Evolutionary conservation across 495 filamentous ascomycete genomes (phyloP).

Genomic region (Pseudoneurospora amorphoporcata): DNA sequence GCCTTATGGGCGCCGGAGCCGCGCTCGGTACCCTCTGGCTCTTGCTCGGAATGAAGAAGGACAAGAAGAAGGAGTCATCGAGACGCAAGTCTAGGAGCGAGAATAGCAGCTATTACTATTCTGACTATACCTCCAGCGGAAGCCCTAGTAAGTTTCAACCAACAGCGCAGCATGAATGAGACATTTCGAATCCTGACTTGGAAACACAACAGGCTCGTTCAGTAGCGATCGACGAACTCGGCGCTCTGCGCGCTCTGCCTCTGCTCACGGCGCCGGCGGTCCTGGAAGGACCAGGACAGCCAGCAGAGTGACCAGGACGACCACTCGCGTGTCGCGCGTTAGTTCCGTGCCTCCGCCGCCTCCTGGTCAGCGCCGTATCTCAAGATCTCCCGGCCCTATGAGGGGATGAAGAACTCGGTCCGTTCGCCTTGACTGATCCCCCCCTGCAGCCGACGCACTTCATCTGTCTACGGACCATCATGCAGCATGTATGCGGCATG

Average conservation of each 20-base stretch:
- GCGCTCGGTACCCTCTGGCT: constrained; percentile 57
- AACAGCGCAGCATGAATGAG: constrained; percentile 17
- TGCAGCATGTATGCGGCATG: background rate
- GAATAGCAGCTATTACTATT: constrained; percentile 39
- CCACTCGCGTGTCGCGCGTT: constrained; percentile 20
- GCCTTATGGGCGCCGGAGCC: constrained; percentile 49
- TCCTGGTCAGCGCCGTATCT: background rate
- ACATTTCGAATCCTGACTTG: constrained; percentile 1
- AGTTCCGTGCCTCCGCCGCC: constrained; percentile 8
- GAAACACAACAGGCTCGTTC: constrained; percentile 27
- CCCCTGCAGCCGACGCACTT: background rate
- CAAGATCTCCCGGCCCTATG: constrained; percentile 9
- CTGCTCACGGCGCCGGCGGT: background rate
- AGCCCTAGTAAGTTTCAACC: constrained; percentile 37
- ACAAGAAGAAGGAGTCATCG: constrained; percentile 38
- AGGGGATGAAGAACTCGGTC: constrained; percentile 1
- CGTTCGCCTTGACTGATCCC: background rate
- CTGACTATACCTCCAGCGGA: constrained; percentile 33
- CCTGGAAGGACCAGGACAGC: constrained; percentile 9
- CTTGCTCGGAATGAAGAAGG: constrained; percentile 66
- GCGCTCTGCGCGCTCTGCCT: constrained; percentile 9
- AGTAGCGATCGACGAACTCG: constrained; percentile 23
- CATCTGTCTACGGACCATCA: background rate
- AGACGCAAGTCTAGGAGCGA: constrained; percentile 37
- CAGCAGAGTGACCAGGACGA: constrained; percentile 21